Evolutionary conservation across 2,329 filamentous ascomycete species (phyloP), one percentile per base, ranked within the genome.

Genomic region (Neodidymelliopsis sp.): DNA sequence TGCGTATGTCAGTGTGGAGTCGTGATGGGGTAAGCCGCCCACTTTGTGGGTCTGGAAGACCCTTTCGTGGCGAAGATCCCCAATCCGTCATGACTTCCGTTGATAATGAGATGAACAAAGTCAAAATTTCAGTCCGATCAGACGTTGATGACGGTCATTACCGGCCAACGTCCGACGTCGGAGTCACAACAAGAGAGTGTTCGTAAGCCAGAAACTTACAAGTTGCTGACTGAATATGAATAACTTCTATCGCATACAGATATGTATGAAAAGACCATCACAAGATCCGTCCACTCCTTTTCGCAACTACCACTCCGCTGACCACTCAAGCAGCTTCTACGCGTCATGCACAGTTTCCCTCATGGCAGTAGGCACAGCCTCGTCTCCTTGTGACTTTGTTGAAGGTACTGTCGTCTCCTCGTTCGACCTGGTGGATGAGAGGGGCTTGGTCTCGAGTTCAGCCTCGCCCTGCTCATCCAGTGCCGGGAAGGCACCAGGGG

Each of bases 401-500:
- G 47, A 50, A 22, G 47, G 39, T 11, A 33, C 8, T 5, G 37
- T n/a, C n/a, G n/a, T n/a, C n/a, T n/a, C n/a, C n/a, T n/a, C n/a
- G n/a, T n/a, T n/a, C 12, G 36, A 13, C 23, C 36, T n/a, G 24
- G n/a, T 12, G 19, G 12, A 24, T 27, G 15, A 27, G 29, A 7
- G 29, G 8, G 22, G 20, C 33, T 31, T 38, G 13, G 18, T 35
- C 24, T 44, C 30, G 13, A 39, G 5, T 15, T 29, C 33, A 12
- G 41, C 39, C 12, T 49, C 44, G 12, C 41, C 37, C 29, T 31
- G 15, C 33, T 25, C 23, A 8, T 33, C 53, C 12, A 43, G 45
- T 4, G 45, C 57, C 25, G 62, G 59, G 37, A 62, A 65, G 2
- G 60, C 59, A 19, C 62, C 60, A 11, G 59, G 62, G 4, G 58